Base-by-base conservation (phyloP, 345 rosid species). In the Populus nigra region DNA sequence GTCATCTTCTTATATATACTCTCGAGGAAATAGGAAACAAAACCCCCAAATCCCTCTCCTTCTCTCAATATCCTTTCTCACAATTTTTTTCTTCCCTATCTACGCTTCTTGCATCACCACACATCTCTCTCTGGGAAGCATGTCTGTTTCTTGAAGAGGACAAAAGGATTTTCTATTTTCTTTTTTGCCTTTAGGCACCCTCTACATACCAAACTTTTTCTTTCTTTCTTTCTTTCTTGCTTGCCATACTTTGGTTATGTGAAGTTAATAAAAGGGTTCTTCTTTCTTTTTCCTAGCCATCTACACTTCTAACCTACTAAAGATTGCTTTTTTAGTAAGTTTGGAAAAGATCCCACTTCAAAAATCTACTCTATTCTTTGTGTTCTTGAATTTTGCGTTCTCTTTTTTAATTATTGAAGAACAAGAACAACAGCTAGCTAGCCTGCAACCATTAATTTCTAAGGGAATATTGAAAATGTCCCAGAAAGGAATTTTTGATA, bases 1-100 rank as follows among this genome's bases (percentile, higher is more conserved):
- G 89, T 86, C 91, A 36, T 82, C 86, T 86, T 88, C 91, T 43
- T 82, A 76, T 83, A 88, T 81, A 86, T 88, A 85, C 88, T 85
- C 86, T 81, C 80, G 86, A 84, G 89, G 87, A 36, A 65, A 68
- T 55, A 68, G 74, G 33, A 67, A 76, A 69, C 39, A 41, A 78
- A 8, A 38, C 45, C 77, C 79, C 80, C 78, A 29, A 66, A 68
- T 35, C 73, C 27, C 69, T 49, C 65, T 23, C 76, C 57, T 47
- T 68, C 50, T 35, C 77, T 53, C 74, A 11, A 36, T 59, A n/a
- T 65, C 67, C 8, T 22, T 61, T 15, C 69, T 22, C 71, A 38
- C 69, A 68, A 31, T 66, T 55, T 45, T 15, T 29, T 25, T 15
- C 38, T 22, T 76, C 57, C 73, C 27, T 69, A 27, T 69, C 65